phyloP scores from a whole-genome alignment of 1,139 yeast genomes.

The Meyerozyma smithsonii region DNA sequence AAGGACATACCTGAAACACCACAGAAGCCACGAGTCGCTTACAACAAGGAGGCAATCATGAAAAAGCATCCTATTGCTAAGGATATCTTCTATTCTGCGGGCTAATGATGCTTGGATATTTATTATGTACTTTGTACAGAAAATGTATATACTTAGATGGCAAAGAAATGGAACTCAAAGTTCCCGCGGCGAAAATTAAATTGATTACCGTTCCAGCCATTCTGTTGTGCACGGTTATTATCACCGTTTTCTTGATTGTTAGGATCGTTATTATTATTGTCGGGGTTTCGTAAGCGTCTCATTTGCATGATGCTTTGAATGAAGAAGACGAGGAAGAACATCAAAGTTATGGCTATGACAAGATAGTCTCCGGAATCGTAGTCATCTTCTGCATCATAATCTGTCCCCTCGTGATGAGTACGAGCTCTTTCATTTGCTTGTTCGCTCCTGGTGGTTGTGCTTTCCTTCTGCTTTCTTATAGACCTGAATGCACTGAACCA shows the following conservation, averaged over 20 bases:
- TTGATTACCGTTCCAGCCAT: conserved; percentile 16
- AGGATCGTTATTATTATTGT: conserved; percentile 1
- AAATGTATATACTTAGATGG: conserved; percentile 19
- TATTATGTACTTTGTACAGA: conserved; percentile 2
- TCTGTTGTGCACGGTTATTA: background rate
- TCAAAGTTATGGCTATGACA: conserved; percentile 25
- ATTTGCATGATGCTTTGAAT: conserved; percentile 26
- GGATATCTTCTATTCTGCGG: conserved; percentile 1
- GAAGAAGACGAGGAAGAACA: conserved; percentile 26
- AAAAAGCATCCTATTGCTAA: background rate
- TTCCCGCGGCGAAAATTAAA: conserved; percentile 26
- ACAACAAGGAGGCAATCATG: background rate
- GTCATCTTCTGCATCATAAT: conserved; percentile 19
- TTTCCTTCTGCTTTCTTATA: conserved; percentile 17
- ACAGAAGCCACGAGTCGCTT: background rate
- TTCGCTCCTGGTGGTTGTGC: conserved; percentile 8
- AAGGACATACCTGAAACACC: conserved; percentile 25
- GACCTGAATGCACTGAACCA: conserved; percentile 38
- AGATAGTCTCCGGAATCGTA: conserved; percentile 32
- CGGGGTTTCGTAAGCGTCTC: conserved; percentile 19
- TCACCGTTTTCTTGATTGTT: background rate
- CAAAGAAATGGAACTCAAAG: conserved; percentile 37
- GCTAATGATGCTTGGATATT: no score
- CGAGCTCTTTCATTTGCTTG: conserved; percentile 20
- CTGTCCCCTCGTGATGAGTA: conserved; percentile 34